phyloP scores from a whole-genome alignment of 768 basidiomycete genomes.

The Russula virescens region DNA sequence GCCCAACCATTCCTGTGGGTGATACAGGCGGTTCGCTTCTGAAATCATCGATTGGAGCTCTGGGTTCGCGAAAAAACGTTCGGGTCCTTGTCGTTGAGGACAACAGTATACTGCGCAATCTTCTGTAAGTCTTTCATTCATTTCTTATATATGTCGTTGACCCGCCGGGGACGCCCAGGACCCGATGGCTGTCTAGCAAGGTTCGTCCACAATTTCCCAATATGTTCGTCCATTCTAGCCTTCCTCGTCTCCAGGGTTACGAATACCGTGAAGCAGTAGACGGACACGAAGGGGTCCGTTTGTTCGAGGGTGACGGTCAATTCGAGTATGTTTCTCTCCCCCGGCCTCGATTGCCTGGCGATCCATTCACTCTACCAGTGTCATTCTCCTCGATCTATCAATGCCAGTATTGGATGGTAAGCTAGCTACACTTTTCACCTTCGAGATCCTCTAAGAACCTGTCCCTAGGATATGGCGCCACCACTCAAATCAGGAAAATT shows the following conservation, averaged over 20 bases:
- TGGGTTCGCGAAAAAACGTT: slow-evolving; percentile 42
- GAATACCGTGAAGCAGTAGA: slow-evolving; percentile 76
- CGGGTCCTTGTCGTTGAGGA: slow-evolving; percentile 87
- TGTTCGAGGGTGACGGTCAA: slow-evolving; percentile 64
- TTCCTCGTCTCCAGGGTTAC: slow-evolving; percentile 47
- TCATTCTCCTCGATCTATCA: slow-evolving; percentile 82
- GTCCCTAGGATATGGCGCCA: slow-evolving; percentile 70
- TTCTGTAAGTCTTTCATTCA: slow-evolving; percentile 54
- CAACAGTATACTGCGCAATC: slow-evolving; percentile 74
- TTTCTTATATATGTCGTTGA: slow-evolving; percentile 12
- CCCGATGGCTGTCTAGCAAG: slow-evolving; percentile 65
- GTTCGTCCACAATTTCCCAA: slow-evolving; percentile 18
- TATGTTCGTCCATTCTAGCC: neutral
- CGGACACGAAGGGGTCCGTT: slow-evolving; percentile 76
- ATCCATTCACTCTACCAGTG: slow-evolving; percentile 39
- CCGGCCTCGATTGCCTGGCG: neutral
- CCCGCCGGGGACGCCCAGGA: slow-evolving; percentile 32
- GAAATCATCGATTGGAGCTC: slow-evolving; percentile 54
- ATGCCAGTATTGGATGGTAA: slow-evolving; percentile 91
- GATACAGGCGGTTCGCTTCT: slow-evolving; percentile 59
- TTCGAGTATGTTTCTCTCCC: slow-evolving; percentile 64
- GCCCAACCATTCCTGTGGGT: slow-evolving; percentile 49
- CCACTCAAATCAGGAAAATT: slow-evolving; percentile 71
- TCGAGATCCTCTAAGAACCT: neutral
- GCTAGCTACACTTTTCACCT: slow-evolving; percentile 2